A percentile compares a stretch with the other conserved stretches of the same genome.
Evolutionary conservation across 306 rosid species (phyloP).

Genomic region (Cicer pinnatifidum): DNA sequence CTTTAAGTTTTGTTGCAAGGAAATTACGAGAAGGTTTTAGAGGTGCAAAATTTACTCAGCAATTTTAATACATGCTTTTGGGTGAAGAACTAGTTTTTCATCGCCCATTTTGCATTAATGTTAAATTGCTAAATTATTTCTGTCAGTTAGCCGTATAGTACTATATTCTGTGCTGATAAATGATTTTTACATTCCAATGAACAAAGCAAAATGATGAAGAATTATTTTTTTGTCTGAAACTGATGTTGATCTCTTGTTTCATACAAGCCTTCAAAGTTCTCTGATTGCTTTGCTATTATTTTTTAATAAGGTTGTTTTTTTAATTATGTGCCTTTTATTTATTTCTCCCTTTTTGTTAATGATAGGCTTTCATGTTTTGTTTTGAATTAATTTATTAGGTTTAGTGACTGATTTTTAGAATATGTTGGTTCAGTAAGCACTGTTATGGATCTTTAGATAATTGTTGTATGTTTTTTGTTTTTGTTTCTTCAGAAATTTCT

Average conservation of each 20-base stretch:
- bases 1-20: conserved; percentile 53
- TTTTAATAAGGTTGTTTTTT: too few relatives aligned
- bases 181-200: not conserved
- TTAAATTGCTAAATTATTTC: conserved; percentile 39
- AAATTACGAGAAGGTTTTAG: conserved; percentile 52
- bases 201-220: conserved; percentile 55
- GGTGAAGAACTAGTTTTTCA: conserved; percentile 21
- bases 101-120: not conserved
- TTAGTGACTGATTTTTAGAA: not conserved
- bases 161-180: not conserved
- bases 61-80: conserved; percentile 17
- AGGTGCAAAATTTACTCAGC: conserved; percentile 58
- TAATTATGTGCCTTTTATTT: too few relatives aligned
- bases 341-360: not conserved
- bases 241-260: conserved; percentile 42
- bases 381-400: not conserved
- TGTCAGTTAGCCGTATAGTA: not conserved
- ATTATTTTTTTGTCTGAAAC: conserved; percentile 43
- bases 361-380: not conserved
- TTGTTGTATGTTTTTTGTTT: not conserved
- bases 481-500: not conserved
- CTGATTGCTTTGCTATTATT: conserved; percentile 51
- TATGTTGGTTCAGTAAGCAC: not conserved
- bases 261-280: conserved; percentile 58
- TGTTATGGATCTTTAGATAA: too few relatives aligned